phyloP scores from a whole-genome alignment of 306 rosid species.

The Quillaja saponaria region DNA sequence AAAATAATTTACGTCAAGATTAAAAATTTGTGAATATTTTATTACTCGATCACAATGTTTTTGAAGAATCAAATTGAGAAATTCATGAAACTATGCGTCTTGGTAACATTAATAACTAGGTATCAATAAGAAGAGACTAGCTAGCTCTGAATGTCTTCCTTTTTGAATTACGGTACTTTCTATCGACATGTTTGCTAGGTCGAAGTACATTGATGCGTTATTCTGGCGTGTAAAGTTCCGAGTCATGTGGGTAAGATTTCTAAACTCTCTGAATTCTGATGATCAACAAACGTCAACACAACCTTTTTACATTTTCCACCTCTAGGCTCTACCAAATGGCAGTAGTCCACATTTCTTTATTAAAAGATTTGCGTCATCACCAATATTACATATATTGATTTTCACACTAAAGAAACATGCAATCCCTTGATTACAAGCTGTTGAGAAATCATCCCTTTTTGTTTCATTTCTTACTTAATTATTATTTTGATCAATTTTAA shows the following conservation, averaged over 20 bases:
- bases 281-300: too few species aligned
- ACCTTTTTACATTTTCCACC: too few species aligned
- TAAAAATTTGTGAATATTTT: too few species aligned
- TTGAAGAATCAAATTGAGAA: slow-evolving; percentile 5
- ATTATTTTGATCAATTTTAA: too few species aligned
- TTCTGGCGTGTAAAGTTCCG: slow-evolving; percentile 58
- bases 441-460: slow-evolving; percentile 13
- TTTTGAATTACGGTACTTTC: slow-evolving; percentile 29
- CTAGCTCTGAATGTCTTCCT: slow-evolving; percentile 2
- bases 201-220: slow-evolving; percentile 33
- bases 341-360: slow-evolving; percentile 33
- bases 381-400: slow-evolving; percentile 32
- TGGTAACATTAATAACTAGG: not conserved
- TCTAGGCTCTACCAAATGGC: too few species aligned
- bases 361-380: slow-evolving; percentile 39
- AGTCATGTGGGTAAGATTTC: slow-evolving; percentile 46
- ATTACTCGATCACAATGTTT: too few species aligned
- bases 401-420: slow-evolving; percentile 25
- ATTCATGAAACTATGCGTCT: not conserved
- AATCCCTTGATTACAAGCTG: too few species aligned
- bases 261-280: slow-evolving; percentile 23
- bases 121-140: slow-evolving; percentile 29
- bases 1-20: too few species aligned
- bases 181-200: slow-evolving; percentile 22
- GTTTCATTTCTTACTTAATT: too few species aligned